phyloP scores from a whole-genome alignment of 2,329 filamentous ascomycete genomes.

The Fusarium hainanense region DNA sequence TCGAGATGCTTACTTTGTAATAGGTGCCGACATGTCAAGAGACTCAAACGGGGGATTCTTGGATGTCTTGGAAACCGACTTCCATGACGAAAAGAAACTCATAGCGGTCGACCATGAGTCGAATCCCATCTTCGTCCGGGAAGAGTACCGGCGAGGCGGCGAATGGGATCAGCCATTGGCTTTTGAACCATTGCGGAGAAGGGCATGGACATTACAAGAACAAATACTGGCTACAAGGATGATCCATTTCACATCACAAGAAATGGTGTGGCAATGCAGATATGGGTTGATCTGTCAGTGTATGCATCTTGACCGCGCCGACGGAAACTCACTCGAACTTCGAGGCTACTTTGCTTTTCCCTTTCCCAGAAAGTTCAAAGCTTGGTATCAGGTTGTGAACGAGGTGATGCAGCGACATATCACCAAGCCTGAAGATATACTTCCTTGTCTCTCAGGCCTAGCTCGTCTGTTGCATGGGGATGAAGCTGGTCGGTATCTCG shows the following conservation, averaged over 20 bases:
- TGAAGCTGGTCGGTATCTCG: not conserved
- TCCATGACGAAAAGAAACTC: fast-evolving
- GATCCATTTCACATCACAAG: not conserved
- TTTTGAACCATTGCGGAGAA: not conserved
- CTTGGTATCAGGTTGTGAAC: not conserved
- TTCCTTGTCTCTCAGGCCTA: not conserved
- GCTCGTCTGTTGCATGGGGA: fast-evolving
- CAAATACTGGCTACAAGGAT: not conserved
- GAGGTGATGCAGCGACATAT: not conserved
- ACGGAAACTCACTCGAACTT: not conserved
- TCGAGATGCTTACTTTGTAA: not conserved
- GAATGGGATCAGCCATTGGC: not conserved
- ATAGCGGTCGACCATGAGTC: not conserved
- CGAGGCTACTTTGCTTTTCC: not conserved
- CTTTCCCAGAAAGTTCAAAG: not conserved
- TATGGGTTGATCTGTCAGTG: not conserved
- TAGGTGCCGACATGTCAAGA: not conserved
- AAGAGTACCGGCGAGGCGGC: not conserved
- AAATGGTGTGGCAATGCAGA: not conserved
- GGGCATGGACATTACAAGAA: not conserved
- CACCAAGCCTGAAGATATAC: not conserved
- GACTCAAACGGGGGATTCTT: not conserved
- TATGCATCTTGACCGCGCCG: not conserved
- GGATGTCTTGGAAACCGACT: not conserved
- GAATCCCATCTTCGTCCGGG: not conserved